These are phyloP conservation scores for Pisolithus sp. DNA, from an alignment of 768 basidiomycete genomes.

Conservation along the genomic window DNA sequence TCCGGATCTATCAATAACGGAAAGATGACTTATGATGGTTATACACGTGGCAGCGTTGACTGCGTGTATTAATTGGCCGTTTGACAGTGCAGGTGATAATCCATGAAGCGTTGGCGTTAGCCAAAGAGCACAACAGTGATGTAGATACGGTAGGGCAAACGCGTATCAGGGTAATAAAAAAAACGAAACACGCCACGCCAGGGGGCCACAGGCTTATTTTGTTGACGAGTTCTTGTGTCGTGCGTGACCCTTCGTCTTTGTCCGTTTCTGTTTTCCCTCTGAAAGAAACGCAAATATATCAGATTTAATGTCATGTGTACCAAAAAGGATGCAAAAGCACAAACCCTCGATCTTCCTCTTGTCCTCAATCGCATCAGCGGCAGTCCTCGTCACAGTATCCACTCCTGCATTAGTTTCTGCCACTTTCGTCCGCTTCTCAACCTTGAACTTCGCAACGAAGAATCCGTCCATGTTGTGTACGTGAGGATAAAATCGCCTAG, in stretches of 20 bases:
- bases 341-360: slow-evolving; percentile 71
- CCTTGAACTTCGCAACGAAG: slow-evolving; percentile 96
- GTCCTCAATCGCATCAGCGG: slow-evolving; percentile 18
- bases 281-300: slow-evolving; percentile 8
- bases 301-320: neutral
- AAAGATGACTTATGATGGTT: too few relatives aligned
- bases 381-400: slow-evolving; percentile 19
- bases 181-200: too few relatives aligned
- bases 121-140: neutral
- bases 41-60: too few relatives aligned
- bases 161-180: neutral
- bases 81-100: too few relatives aligned
- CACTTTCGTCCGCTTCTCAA: slow-evolving; percentile 68
- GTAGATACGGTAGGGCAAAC: neutral
- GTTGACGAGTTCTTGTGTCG: slow-evolving; percentile 32
- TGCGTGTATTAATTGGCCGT: too few relatives aligned
- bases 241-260: slow-evolving; percentile 70
- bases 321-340: slow-evolving; percentile 19
- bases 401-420: slow-evolving; percentile 23
- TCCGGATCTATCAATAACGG: too few relatives aligned
- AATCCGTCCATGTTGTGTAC: slow-evolving; percentile 99
- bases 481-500: slow-evolving; percentile 90
- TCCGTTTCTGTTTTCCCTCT: slow-evolving; percentile 70
- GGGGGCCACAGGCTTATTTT: slow-evolving; percentile 7
- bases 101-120: too few relatives aligned